Conservation (phyloP, 192 early-diverging fungal species). For the Piromyces finnis region DNA sequence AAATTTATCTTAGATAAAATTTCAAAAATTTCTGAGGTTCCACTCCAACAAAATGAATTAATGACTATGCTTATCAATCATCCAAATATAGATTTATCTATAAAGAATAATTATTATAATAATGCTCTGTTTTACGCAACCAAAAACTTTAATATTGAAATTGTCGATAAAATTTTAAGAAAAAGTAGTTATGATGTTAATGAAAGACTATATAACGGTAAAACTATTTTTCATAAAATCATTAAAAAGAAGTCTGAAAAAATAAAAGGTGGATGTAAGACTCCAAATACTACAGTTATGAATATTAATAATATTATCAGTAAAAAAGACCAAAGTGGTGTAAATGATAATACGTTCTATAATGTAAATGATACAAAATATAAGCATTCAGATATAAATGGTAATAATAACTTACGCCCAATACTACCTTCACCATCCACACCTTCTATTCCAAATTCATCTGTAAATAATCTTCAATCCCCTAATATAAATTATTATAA, state of each 20-base stretch:
- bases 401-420: too few species aligned
- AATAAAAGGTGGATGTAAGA: background rate
- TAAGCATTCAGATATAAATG: too few species aligned
- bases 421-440: too few species aligned
- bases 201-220: background rate
- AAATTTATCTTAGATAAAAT: background rate
- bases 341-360: too few species aligned
- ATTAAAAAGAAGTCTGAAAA: background rate
- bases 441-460: too few species aligned
- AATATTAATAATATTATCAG: background rate
- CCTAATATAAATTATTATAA: too few species aligned
- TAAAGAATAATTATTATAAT: background rate
- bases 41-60: background rate
- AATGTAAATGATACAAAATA: too few species aligned
- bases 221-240: background rate
- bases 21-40: background rate
- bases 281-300: background rate
- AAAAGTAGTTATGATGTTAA: background rate
- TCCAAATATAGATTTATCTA: background rate
- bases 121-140: background rate
- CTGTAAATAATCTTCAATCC: too few species aligned
- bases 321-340: background rate
- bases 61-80: background rate
- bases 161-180: background rate
- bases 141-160: background rate